Percentiles rank a stretch among this genome's conserved stretches.
phyloP scores from a whole-genome alignment of 352 stramenopile species.

The Phytophthora europaea region DNA sequence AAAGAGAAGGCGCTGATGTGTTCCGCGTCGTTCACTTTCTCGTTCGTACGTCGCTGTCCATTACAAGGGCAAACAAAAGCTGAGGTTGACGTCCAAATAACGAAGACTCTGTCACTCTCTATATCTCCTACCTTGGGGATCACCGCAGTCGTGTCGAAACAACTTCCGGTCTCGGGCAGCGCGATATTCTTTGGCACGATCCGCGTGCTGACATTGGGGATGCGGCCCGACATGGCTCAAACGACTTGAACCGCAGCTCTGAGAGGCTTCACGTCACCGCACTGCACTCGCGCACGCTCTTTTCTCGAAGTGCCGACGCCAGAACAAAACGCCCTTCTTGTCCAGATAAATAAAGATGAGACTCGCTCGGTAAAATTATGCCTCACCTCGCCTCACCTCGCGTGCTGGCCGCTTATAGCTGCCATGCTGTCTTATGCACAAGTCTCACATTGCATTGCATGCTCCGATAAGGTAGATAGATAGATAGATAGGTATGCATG shows the following conservation, averaged over 20 bases:
- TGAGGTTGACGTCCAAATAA: neutral
- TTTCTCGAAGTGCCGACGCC: slow-evolving; percentile 52
- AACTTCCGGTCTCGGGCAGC: slow-evolving; percentile 93
- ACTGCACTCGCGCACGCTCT: slow-evolving; percentile 20
- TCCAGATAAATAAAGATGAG: slow-evolving; percentile 41
- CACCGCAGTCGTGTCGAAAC: slow-evolving; percentile 94
- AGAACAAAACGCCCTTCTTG: slow-evolving; percentile 25
- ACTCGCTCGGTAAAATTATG: slow-evolving; percentile 21
- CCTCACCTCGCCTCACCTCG: slow-evolving; percentile 3
- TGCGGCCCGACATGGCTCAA: slow-evolving; percentile 62
- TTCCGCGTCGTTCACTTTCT: slow-evolving; percentile 70
- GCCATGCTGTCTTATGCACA: slow-evolving; percentile 14
- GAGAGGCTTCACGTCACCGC: neutral
- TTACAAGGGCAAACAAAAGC: neutral
- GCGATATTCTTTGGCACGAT: slow-evolving; percentile 83
- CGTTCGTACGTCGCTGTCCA: slow-evolving; percentile 63
- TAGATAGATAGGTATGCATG: slow-evolving; percentile 14
- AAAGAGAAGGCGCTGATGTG: slow-evolving; percentile 92
- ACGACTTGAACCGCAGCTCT: neutral
- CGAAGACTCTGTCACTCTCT: no score
- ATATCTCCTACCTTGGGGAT: slow-evolving; percentile 50
- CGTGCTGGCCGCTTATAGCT: slow-evolving; percentile 17
- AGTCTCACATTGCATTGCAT: slow-evolving; percentile 10
- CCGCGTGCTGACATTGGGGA: slow-evolving; percentile 86
- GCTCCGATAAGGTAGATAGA: slow-evolving; percentile 13